Conservation (phyloP, 1,284 basidiomycete genomes). For the Ganoderma leucocontextum region DNA sequence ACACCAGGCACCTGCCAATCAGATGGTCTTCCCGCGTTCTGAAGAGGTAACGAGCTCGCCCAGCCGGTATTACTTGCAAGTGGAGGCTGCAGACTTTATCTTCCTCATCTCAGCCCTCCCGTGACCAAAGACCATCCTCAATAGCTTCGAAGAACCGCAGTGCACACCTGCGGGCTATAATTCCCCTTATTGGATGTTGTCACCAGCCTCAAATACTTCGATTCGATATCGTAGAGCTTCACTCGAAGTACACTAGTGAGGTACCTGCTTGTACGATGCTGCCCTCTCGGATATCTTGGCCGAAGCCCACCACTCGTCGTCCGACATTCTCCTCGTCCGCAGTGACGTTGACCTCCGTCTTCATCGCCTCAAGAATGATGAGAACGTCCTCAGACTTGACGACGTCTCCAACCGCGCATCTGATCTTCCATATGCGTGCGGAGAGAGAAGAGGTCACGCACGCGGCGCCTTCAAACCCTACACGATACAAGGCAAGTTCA, state of each 20-base stretch:
- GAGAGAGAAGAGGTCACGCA: slow-evolving; percentile 54
- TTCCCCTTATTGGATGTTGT: too few relatives aligned
- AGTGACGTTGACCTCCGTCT: slow-evolving; percentile 66
- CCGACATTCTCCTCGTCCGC: slow-evolving; percentile 57
- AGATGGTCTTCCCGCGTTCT: too few relatives aligned
- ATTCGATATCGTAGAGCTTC: not conserved
- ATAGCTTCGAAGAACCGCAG: too few relatives aligned
- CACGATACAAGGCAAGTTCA: not conserved
- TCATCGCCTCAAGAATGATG: slow-evolving; percentile 77
- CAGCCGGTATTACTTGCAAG: too few relatives aligned
- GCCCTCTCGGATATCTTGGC: slow-evolving; percentile 52
- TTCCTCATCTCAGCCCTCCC: too few relatives aligned
- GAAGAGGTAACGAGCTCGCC: too few relatives aligned
- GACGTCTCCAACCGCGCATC: slow-evolving; percentile 51
- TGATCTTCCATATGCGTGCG: slow-evolving; percentile 68
- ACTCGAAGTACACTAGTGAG: slow-evolving; percentile 47
- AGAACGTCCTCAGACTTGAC: slow-evolving; percentile 58
- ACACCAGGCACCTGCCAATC: too few relatives aligned
- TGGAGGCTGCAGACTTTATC: too few relatives aligned
- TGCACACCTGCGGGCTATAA: too few relatives aligned
- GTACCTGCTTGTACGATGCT: slow-evolving; percentile 54
- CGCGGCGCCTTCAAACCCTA: slow-evolving; percentile 22
- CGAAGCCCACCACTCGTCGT: slow-evolving; percentile 50
- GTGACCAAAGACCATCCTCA: too few relatives aligned
- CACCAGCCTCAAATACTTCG: too few relatives aligned